Evolutionary conservation across 345 rosid genomes (phyloP).

Genomic region (Salix suchowensis): DNA sequence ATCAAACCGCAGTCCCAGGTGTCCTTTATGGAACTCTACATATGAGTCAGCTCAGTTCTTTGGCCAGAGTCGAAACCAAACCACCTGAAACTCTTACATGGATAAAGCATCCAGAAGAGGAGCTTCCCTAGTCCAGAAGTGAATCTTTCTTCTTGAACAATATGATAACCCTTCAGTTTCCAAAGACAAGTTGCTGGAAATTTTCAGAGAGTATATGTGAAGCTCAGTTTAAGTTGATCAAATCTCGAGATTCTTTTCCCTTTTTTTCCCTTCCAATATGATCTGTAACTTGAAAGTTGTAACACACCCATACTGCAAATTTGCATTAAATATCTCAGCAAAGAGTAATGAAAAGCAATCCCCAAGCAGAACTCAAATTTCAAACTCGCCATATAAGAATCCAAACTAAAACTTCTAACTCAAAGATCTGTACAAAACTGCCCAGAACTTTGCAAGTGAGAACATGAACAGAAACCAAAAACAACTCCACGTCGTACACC

Average conservation of each 20-base stretch:
- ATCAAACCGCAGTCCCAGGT: conserved; percentile 10
- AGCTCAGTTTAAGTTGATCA: conserved; percentile 16
- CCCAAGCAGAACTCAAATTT: conserved; percentile 4
- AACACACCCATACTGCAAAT: conserved; percentile 9
- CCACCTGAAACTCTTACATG: background rate
- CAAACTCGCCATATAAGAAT: conserved; percentile 9
- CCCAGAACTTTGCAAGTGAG: background rate
- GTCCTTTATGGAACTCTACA: conserved; percentile 3
- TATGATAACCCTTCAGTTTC: conserved; percentile 20
- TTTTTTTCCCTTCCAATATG: background rate
- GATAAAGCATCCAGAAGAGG: background rate
- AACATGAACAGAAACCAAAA: background rate
- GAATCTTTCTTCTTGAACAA: background rate
- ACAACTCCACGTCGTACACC: background rate
- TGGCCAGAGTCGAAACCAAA: background rate
- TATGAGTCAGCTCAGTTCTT: background rate
- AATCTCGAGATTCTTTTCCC: conserved; percentile 13
- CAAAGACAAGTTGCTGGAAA: conserved; percentile 7
- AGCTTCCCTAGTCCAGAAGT: conserved; percentile 9
- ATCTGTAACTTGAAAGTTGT: too few species aligned
- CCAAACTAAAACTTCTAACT: conserved; percentile 2
- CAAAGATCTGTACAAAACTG: background rate
- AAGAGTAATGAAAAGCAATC: conserved; percentile 1
- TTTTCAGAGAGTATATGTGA: conserved; percentile 15
- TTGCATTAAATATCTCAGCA: conserved; percentile 16